Conservation (phyloP, 2,329 filamentous ascomycete genomes). For the Neophaeococcomyces mojaviensis region DNA sequence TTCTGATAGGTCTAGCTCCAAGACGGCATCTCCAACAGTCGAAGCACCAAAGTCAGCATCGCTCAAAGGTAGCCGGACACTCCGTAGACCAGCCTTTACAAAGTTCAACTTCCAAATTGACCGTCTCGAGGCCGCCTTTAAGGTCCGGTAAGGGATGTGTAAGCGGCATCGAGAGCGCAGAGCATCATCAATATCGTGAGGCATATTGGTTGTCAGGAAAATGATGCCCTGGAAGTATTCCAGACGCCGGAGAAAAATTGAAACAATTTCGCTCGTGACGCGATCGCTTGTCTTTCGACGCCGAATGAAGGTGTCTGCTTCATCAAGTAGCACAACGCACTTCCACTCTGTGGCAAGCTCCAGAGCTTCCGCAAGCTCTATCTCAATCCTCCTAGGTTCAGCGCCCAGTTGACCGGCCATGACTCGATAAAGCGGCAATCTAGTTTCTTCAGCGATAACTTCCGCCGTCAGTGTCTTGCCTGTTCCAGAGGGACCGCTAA, state of each 20-base stretch:
- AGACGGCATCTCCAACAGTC: no score
- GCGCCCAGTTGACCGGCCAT: slow-evolving; percentile 76
- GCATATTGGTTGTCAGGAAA: slow-evolving; percentile 82
- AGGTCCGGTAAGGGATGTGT: slow-evolving; percentile 69
- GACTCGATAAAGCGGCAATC: slow-evolving; percentile 75
- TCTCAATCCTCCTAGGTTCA: slow-evolving; percentile 64
- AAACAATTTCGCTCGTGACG: slow-evolving; percentile 76
- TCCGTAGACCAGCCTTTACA: no score
- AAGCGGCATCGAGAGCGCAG: slow-evolving; percentile 76
- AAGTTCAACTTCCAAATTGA: slow-evolving; percentile 59
- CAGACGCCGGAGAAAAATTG: slow-evolving; percentile 75
- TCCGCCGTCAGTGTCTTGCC: slow-evolving; percentile 86
- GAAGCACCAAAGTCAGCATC: no score
- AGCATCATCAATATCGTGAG: slow-evolving; percentile 79
- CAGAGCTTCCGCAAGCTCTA: slow-evolving; percentile 72
- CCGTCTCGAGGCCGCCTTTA: slow-evolving; percentile 64
- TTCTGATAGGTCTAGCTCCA: no score
- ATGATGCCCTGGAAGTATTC: slow-evolving; percentile 91
- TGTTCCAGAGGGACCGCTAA: slow-evolving; percentile 82
- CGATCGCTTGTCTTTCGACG: slow-evolving; percentile 76
- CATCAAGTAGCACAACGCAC: slow-evolving; percentile 75
- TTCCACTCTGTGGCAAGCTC: slow-evolving; percentile 83
- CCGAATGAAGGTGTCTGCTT: slow-evolving; percentile 78
- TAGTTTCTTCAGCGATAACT: slow-evolving; percentile 73
- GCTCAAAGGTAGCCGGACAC: no score